Percentiles rank a stretch among this genome's conserved stretches.
Evolutionary conservation across 148 eudicot species (phyloP).

Genomic region (Persicaria tinctoria): DNA sequence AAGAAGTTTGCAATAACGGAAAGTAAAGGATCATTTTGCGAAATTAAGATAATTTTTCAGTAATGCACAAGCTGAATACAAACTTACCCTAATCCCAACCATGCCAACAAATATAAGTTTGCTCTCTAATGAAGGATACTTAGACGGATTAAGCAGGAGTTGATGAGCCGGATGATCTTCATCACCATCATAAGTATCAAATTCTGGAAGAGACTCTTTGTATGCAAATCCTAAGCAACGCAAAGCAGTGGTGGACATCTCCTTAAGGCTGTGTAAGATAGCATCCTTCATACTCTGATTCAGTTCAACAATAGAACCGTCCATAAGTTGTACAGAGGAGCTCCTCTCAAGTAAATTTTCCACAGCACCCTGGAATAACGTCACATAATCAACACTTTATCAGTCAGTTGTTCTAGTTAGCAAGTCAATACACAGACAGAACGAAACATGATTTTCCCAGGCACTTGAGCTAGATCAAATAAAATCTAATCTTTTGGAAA

Average conservation of each 20-base stretch:
- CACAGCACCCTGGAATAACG: slow-evolving; percentile 70
- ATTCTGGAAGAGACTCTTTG: slow-evolving; percentile 58
- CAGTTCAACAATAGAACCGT: slow-evolving; percentile 61
- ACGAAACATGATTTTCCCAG: background rate
- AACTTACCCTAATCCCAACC: slow-evolving; percentile 74
- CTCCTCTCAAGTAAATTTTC: slow-evolving; percentile 77
- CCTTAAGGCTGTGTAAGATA: slow-evolving; percentile 52
- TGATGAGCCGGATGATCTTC: slow-evolving; percentile 79
- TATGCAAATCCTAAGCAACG: slow-evolving; percentile 88
- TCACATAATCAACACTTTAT: background rate
- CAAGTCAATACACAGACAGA: background rate
- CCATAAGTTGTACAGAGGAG: slow-evolving; percentile 55
- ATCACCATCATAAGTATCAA: slow-evolving; percentile 64
- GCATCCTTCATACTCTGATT: slow-evolving; percentile 33
- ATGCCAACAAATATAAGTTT: slow-evolving; percentile 70
- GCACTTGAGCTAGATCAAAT: too few species aligned
- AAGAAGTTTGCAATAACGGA: background rate
- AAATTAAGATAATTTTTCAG: background rate
- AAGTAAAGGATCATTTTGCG: background rate
- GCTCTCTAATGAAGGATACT: slow-evolving; percentile 65
- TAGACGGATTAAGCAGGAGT: slow-evolving; percentile 62
- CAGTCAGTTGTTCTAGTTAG: background rate
- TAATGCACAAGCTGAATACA: background rate
- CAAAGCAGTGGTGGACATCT: slow-evolving; percentile 71
- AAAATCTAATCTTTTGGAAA: too few species aligned